These are phyloP conservation scores for Hirsutella rhossiliensis DNA, from an alignment of 2,329 filamentous ascomycete species.

Conservation along the genomic window DNA sequence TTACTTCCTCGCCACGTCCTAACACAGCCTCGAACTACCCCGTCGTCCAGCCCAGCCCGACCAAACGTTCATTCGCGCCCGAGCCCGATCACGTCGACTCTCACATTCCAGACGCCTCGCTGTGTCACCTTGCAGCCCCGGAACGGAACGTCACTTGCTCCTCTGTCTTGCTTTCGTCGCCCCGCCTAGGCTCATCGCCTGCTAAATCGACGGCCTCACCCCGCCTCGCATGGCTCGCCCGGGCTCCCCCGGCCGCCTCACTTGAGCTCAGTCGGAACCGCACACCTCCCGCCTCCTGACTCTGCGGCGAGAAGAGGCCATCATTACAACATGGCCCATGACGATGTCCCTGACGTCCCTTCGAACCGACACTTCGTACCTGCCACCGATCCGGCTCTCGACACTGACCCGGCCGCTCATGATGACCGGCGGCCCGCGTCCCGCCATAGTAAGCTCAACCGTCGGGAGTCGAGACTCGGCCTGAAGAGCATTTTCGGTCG, in stretches of 20 bases:
- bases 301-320: neutral
- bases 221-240: neutral
- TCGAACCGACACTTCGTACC: neutral
- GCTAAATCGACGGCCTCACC: neutral
- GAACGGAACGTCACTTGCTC: neutral
- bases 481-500: constrained; percentile 39
- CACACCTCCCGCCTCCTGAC: neutral
- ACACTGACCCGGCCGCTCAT: neutral
- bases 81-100: neutral
- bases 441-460: constrained; percentile 23
- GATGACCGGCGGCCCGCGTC: neutral
- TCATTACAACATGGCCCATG: neutral
- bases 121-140: neutral
- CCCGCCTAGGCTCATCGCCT: neutral
- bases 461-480: constrained; percentile 39
- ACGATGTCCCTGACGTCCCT: neutral
- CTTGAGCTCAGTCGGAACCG: neutral
- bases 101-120: neutral
- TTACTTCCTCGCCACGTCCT: no score
- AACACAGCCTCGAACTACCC: neutral
- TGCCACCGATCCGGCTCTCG: neutral
- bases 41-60: neutral
- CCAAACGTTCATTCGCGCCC: neutral
- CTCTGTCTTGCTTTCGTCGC: neutral
- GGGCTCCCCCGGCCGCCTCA: neutral